These are phyloP conservation scores for Aspergillus novoparasiticus DNA, from an alignment of 2,329 filamentous ascomycete genomes.

Conservation along the genomic window DNA sequence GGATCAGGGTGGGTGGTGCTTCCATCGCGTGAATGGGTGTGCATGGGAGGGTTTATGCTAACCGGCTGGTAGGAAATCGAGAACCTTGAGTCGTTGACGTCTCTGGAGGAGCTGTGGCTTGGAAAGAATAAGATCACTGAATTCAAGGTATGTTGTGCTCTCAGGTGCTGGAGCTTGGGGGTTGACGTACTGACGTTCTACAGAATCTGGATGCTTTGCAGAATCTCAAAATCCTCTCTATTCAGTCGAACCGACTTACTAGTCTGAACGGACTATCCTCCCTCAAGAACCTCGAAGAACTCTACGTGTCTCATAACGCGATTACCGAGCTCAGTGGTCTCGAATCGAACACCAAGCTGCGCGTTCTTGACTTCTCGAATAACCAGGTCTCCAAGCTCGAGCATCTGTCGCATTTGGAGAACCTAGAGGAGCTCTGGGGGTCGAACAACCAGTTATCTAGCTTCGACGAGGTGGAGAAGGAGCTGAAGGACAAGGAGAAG, in stretches of 20 bases:
- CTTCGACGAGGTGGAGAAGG: slow-evolving; percentile 77
- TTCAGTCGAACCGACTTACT: slow-evolving; percentile 91
- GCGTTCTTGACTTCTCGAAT: slow-evolving; percentile 83
- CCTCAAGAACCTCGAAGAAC: slow-evolving; percentile 78
- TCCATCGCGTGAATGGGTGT: background rate
- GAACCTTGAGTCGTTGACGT: slow-evolving; percentile 75
- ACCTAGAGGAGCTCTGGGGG: slow-evolving; percentile 91
- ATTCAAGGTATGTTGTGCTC: slow-evolving; percentile 58
- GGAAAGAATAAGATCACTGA: slow-evolving; percentile 96
- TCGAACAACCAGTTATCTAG: slow-evolving; percentile 81
- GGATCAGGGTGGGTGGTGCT: slow-evolving; percentile 65
- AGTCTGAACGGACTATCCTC: slow-evolving; percentile 74
- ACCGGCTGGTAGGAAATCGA: slow-evolving; percentile 65
- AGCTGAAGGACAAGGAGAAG: slow-evolving; percentile 75
- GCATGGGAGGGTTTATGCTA: background rate
- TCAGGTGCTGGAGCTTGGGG: background rate
- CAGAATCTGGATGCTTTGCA: slow-evolving; percentile 70
- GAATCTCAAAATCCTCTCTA: slow-evolving; percentile 83
- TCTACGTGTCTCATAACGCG: slow-evolving; percentile 96
- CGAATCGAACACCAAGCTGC: slow-evolving; percentile 66
- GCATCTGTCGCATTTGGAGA: slow-evolving; percentile 67
- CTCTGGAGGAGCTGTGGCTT: slow-evolving; percentile 86
- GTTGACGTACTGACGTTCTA: slow-evolving; percentile 11
- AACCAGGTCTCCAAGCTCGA: slow-evolving; percentile 78
- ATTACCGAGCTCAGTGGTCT: slow-evolving; percentile 76